These are phyloP conservation scores for Phytophthora quininea DNA, from an alignment of 352 stramenopile species.

Conservation along the genomic window DNA sequence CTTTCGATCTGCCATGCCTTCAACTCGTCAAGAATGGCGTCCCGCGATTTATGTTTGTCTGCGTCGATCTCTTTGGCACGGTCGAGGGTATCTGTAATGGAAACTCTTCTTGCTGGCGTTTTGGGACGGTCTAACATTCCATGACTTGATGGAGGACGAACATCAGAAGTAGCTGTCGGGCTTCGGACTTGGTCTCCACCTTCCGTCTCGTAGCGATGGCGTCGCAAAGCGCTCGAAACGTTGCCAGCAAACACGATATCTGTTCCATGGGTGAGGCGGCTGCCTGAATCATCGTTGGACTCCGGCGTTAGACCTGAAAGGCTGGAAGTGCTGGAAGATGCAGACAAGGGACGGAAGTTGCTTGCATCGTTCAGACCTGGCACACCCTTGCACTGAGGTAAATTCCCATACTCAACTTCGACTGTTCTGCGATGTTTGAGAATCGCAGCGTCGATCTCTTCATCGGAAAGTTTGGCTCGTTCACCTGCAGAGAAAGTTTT, in stretches of 20 bases:
- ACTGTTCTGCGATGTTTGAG: constrained; percentile 27
- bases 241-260: constrained; percentile 90
- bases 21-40: constrained; percentile 70
- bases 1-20: constrained; percentile 73
- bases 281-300: constrained; percentile 63
- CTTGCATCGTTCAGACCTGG: constrained; percentile 14
- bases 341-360: constrained; percentile 35
- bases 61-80: constrained; percentile 68
- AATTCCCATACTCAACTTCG: neutral
- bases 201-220: constrained; percentile 72
- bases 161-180: constrained; percentile 4
- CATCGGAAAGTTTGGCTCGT: constrained; percentile 48
- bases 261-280: constrained; percentile 87
- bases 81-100: constrained; percentile 82
- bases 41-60: constrained; percentile 63
- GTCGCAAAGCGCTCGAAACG: constrained; percentile 80
- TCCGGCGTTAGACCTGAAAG: constrained; percentile 20
- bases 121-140: constrained; percentile 45
- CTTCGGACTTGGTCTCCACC: constrained; percentile 4
- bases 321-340: constrained; percentile 33
- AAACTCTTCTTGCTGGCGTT: constrained; percentile 64
- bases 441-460: constrained; percentile 57
- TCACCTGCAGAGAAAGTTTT: constrained; percentile 46
- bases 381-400: neutral
- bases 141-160: constrained; percentile 19